Conservation (phyloP, 305 asterid genomes). For the Withania somnifera region DNA sequence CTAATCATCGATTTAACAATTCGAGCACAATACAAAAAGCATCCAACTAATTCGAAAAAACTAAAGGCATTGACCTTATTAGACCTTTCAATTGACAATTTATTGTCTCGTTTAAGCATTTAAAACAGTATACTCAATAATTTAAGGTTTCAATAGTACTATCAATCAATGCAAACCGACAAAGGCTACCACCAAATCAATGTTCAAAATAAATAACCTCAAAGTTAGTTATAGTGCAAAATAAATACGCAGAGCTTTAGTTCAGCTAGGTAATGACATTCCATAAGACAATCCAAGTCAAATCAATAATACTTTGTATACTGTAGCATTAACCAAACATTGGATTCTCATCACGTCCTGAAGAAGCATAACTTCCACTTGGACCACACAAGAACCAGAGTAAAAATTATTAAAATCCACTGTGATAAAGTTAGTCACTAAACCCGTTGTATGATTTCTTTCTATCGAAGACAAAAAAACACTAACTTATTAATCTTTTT, state of each 20-base stretch:
- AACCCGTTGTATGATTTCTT: too few relatives aligned
- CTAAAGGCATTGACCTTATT: neutral
- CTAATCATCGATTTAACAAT: too few relatives aligned
- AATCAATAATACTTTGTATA: too few relatives aligned
- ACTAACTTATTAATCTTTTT: too few relatives aligned
- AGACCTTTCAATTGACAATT: neutral
- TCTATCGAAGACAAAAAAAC: too few relatives aligned
- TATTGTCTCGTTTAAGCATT: neutral
- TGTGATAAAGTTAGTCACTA: neutral
- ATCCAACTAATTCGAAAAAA: neutral
- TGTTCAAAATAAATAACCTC: neutral
- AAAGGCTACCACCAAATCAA: neutral
- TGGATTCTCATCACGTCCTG: neutral
- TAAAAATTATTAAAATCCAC: neutral
- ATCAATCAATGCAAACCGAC: neutral
- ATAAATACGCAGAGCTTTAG: neutral
- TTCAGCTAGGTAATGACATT: neutral
- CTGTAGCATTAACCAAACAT: too few relatives aligned
- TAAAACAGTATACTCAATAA: neutral
- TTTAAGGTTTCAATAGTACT: neutral
- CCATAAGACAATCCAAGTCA: too few relatives aligned
- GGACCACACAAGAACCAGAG: neutral
- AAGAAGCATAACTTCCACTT: neutral
- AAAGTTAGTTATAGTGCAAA: neutral
- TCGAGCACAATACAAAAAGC: neutral